Evolutionary conservation across 2,329 filamentous ascomycete species (phyloP), one percentile per base, ranked within the genome.

Genomic region (Whalleya microplaca): DNA sequence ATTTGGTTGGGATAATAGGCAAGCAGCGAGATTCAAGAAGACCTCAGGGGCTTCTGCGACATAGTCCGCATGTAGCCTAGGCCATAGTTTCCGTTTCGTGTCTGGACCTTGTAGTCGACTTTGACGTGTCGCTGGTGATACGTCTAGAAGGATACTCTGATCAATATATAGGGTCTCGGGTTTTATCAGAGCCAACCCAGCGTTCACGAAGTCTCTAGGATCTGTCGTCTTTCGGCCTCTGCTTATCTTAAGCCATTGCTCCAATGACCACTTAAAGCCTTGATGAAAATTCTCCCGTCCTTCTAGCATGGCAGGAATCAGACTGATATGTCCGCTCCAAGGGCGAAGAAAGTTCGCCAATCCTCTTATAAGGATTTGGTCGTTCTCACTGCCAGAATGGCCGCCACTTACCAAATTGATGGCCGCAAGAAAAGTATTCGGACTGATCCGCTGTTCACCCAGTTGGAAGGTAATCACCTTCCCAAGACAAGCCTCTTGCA

Each of bases 401-500:
- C 32, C 32, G 10, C 32, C 32, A 37, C n/a, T n/a, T n/a, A 37
- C 14, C 32, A 5, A 37, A 16, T 37, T 6, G 14, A 37, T 5
- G 14, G 32, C 32, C 9, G 32, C 32, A 37, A 14, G 6, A 16
- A 37, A 12, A 37, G 32, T 37, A 14, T 3, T 12, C 32, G 32
- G 32, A 37, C 32, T 37, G n/a, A 58, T 48, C 7, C 21, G 44
- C 27, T 55, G 56, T 12, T 48, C 48, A 16, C 56, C 52, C 5
- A 58, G 50, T 7, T 19, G 21, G 21, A 58, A 40, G 41, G 20
- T 21, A 6, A 58, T 37, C 16, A 20, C 41, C 23, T 19, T 51
- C 20, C 52, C 51, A 6, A 58, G 43, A 37, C 41, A 58, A n/a
- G 55, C 45, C 49, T 58, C 56, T 21, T 58, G 52, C 51, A 55